A percentile compares a stretch with the other conserved stretches of the same genome.
phyloP scores from a whole-genome alignment of 1,139 yeast genomes.

The Yamadazyma mexicana region DNA sequence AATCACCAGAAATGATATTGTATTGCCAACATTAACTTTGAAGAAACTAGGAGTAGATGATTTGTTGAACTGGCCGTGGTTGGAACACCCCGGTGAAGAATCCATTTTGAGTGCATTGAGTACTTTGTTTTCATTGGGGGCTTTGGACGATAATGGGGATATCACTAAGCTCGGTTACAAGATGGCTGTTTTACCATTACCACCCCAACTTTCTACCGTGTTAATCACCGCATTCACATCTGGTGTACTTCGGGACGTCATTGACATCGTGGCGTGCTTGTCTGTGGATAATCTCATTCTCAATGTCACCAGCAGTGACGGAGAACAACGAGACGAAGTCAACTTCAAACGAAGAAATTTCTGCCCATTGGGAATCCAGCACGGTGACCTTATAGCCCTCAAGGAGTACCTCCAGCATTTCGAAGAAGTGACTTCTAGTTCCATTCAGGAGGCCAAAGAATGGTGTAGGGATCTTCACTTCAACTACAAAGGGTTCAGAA shows the following conservation, averaged over 20 bases:
- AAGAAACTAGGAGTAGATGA: conserved; percentile 84
- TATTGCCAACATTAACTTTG: conserved; percentile 79
- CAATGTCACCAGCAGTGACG: conserved; percentile 60
- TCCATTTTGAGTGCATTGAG: conserved; percentile 75
- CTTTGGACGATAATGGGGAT: conserved; percentile 72
- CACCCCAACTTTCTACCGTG: conserved; percentile 91
- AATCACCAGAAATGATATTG: conserved; percentile 80
- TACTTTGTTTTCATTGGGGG: conserved; percentile 75
- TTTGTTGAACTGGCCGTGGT: conserved; percentile 85
- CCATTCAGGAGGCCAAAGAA: conserved; percentile 50
- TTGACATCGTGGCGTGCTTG: conserved; percentile 89
- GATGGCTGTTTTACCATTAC: conserved; percentile 87
- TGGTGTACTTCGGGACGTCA: conserved; percentile 62
- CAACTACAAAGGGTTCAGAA: conserved; percentile 76
- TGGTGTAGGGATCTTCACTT: conserved; percentile 86
- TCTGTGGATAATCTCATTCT: conserved; percentile 86
- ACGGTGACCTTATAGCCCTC: conserved; percentile 83
- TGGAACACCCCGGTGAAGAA: conserved; percentile 84
- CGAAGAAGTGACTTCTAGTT: conserved; percentile 38
- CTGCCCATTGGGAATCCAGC: conserved; percentile 66
- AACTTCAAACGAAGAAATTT: conserved; percentile 58
- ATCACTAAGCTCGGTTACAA: conserved; percentile 76
- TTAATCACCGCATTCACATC: conserved; percentile 64
- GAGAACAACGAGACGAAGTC: conserved; percentile 81
- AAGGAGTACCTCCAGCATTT: conserved; percentile 75